phyloP scores from a whole-genome alignment of 1,139 yeast genomes.

The Taiozyma onychis region DNA sequence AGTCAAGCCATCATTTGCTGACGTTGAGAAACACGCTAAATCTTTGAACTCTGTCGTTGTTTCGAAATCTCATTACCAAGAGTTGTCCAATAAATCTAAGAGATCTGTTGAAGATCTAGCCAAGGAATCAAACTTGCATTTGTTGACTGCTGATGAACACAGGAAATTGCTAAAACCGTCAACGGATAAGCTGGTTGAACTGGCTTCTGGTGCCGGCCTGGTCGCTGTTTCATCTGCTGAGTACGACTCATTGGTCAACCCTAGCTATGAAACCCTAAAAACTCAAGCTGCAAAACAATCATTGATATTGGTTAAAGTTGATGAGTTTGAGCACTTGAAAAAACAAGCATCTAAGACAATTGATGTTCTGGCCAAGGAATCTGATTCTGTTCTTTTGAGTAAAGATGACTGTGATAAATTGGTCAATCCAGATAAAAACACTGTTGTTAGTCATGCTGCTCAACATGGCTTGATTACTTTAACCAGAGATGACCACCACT shows the following conservation, averaged over 20 bases:
- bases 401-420: constrained; percentile 19
- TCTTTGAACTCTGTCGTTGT: constrained; percentile 40
- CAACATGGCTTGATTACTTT: constrained; percentile 25
- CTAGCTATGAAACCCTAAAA: constrained; percentile 9
- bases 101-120: constrained; percentile 25
- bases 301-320: constrained; percentile 43
- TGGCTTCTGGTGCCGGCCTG: constrained; percentile 16
- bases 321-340: constrained; percentile 15
- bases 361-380: constrained; percentile 15
- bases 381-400: constrained; percentile 8
- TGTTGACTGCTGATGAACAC: constrained; percentile 19
- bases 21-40: constrained; percentile 19
- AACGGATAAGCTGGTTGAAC: constrained; percentile 12
- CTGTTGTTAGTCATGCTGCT: constrained; percentile 19
- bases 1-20: constrained; percentile 19
- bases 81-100: constrained; percentile 11
- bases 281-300: constrained; percentile 37
- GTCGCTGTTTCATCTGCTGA: constrained; percentile 3
- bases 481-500: constrained; percentile 16
- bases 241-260: constrained; percentile 1
- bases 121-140: constrained; percentile 20
- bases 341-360: constrained; percentile 23
- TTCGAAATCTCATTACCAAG: constrained; percentile 32
- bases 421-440: constrained; percentile 14
- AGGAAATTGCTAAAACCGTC: constrained; percentile 11